phyloP scores from a whole-genome alignment of 2,329 filamentous ascomycete species.

The Xylariaceae sp. region DNA sequence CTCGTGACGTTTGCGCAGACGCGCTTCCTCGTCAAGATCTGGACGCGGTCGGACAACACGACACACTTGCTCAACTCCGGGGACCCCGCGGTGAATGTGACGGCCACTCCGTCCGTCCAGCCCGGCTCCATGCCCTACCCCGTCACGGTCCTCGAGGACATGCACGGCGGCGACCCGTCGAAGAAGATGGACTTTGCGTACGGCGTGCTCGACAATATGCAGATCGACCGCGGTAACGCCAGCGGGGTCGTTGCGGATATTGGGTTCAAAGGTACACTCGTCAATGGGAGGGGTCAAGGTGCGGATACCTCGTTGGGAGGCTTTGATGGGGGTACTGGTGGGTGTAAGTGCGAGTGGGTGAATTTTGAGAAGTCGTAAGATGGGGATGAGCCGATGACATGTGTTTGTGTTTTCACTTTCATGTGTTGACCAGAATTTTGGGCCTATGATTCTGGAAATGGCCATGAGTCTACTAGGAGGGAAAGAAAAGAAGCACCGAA shows the following conservation, averaged over 20 bases:
- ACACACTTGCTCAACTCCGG: constrained; percentile 48
- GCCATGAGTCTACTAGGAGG: not conserved
- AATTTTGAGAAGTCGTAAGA: constrained; percentile 51
- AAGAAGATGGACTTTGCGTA: constrained; percentile 63
- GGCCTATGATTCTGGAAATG: too few relatives aligned
- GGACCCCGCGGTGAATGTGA: constrained; percentile 30
- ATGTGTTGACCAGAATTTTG: not conserved
- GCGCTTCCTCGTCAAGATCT: constrained; percentile 69
- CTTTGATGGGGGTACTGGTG: constrained; percentile 68
- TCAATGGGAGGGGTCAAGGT: constrained; percentile 56
- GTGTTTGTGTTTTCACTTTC: not conserved
- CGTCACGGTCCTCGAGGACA: constrained; percentile 65
- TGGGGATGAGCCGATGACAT: not conserved
- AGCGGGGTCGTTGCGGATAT: constrained; percentile 58
- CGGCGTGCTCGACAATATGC: constrained; percentile 54
- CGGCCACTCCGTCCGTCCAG: constrained; percentile 38
- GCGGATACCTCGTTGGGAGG: constrained; percentile 60
- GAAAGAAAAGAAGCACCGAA: not conserved
- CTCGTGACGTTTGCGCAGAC: constrained; percentile 67
- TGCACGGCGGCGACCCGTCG: constrained; percentile 63
- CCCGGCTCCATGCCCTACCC: constrained; percentile 71
- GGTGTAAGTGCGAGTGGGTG: constrained; percentile 67
- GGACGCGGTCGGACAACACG: constrained; percentile 60
- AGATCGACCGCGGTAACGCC: constrained; percentile 52
- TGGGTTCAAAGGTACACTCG: constrained; percentile 55